Evolutionary conservation across 1,139 yeast genomes (phyloP).

Genomic region (Hemisphaericaspora xylanilytica): DNA sequence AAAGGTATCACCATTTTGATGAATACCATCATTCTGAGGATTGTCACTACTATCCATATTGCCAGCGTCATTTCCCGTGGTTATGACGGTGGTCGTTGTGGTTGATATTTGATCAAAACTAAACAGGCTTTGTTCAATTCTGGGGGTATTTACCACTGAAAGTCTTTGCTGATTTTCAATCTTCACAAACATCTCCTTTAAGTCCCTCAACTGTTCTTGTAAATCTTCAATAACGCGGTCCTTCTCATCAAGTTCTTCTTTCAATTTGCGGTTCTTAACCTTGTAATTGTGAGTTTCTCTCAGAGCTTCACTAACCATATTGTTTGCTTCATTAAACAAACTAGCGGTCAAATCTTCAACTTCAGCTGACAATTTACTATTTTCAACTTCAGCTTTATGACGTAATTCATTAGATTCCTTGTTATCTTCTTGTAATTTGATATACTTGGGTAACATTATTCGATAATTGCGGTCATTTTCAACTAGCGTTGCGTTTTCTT

Average conservation of each 20-base stretch:
- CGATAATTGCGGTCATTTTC: constrained; percentile 28
- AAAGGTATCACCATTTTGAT: constrained; percentile 6
- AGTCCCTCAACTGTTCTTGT: constrained; percentile 66
- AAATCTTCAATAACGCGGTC: constrained; percentile 64
- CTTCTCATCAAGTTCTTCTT: constrained; percentile 69
- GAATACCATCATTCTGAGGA: background rate
- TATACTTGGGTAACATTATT: constrained; percentile 27
- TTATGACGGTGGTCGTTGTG: constrained; percentile 3
- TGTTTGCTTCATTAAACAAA: constrained; percentile 75
- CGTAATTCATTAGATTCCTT: constrained; percentile 32
- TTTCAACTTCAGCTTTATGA: constrained; percentile 54
- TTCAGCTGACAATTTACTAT: constrained; percentile 58
- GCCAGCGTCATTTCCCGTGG: background rate
- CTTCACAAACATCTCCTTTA: constrained; percentile 53
- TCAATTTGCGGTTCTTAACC: constrained; percentile 53
- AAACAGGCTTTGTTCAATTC: constrained; percentile 9
- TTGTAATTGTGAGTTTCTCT: constrained; percentile 54
- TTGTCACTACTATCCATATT: constrained; percentile 4
- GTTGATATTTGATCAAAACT: constrained; percentile 4
- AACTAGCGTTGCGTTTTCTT: constrained; percentile 18
- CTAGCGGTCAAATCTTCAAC: constrained; percentile 77
- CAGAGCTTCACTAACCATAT: constrained; percentile 73
- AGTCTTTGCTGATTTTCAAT: constrained; percentile 32
- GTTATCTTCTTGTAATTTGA: constrained; percentile 32
- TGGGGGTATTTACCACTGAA: constrained; percentile 12